Percentiles rank a stretch among this genome's conserved stretches.
These are phyloP conservation scores for Fusarium praegraminearum DNA, from an alignment of 2,329 filamentous ascomycete genomes.

Conservation along the genomic window DNA sequence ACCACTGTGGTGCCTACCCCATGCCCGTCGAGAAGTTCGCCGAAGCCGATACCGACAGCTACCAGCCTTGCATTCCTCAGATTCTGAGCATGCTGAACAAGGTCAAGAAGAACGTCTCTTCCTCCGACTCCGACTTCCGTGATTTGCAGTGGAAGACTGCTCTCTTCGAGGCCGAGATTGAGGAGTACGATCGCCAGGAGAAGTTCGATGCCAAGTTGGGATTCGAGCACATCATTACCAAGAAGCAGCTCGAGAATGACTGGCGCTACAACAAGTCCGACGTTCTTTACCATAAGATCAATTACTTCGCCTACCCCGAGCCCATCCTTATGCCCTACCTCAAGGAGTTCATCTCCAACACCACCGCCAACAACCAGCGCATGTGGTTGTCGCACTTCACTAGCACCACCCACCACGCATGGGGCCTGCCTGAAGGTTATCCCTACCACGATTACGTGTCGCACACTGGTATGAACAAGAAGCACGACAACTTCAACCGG, in stretches of 20 bases:
- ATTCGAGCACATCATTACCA: constrained; percentile 49
- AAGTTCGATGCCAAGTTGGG: constrained; percentile 51
- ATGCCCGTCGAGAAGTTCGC: constrained; percentile 59
- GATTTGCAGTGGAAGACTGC: constrained; percentile 50
- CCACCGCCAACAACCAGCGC: constrained; percentile 51
- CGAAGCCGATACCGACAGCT: constrained; percentile 57
- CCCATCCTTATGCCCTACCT: constrained; percentile 49
- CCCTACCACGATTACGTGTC: constrained; percentile 41
- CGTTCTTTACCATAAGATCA: constrained; percentile 43
- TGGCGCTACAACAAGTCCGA: constrained; percentile 44
- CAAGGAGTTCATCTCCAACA: constrained; percentile 50
- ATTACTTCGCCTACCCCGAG: constrained; percentile 54
- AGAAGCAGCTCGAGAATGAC: constrained; percentile 47
- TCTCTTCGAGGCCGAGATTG: constrained; percentile 53
- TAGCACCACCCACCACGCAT: constrained; percentile 54
- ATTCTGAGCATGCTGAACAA: constrained; percentile 52
- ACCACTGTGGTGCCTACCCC: constrained; percentile 58
- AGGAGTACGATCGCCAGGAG: constrained; percentile 53
- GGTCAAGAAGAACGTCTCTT: constrained; percentile 39
- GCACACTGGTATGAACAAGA: constrained; percentile 44
- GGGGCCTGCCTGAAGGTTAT: constrained; percentile 41
- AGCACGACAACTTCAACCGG: constrained; percentile 49
- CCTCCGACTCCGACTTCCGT: constrained; percentile 41
- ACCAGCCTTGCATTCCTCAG: constrained; percentile 60
- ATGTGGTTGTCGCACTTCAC: constrained; percentile 54